Evolutionary conservation across 2,329 filamentous ascomycete species (phyloP).

Genomic region (Neonectria neomacrospora): DNA sequence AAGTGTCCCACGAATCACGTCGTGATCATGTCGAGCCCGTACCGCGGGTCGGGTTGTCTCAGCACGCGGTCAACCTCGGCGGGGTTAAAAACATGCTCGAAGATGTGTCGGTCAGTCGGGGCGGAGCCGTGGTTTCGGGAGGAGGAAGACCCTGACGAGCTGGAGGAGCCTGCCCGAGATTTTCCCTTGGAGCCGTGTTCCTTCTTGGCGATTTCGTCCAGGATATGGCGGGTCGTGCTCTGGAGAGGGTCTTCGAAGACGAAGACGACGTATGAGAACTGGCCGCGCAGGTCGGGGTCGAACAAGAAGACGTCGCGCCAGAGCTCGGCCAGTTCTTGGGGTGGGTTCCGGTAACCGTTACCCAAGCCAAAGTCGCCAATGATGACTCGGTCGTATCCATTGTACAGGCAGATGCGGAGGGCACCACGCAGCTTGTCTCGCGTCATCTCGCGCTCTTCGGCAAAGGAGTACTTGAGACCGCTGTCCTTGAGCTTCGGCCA

Average conservation of each 20-base stretch:
- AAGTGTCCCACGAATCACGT: slow-evolving; percentile 39
- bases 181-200: slow-evolving; percentile 51
- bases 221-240: slow-evolving; percentile 64
- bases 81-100: slow-evolving; percentile 62
- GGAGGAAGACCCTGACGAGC: slow-evolving; percentile 46
- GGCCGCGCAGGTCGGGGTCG: slow-evolving; percentile 70
- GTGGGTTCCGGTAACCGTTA: slow-evolving; percentile 72
- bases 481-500: slow-evolving; percentile 78
- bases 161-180: slow-evolving; percentile 45
- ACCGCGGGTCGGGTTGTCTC: slow-evolving; percentile 64
- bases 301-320: slow-evolving; percentile 74
- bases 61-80: slow-evolving; percentile 62
- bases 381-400: slow-evolving; percentile 66
- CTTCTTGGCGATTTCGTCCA: slow-evolving; percentile 67
- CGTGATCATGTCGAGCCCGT: slow-evolving; percentile 64
- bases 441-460: slow-evolving; percentile 76
- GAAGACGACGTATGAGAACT: slow-evolving; percentile 71
- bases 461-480: slow-evolving; percentile 77
- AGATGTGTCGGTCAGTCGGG: slow-evolving; percentile 63
- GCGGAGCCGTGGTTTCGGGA: slow-evolving; percentile 45
- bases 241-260: slow-evolving; percentile 69
- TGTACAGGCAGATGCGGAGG: slow-evolving; percentile 74
- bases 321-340: slow-evolving; percentile 71
- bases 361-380: slow-evolving; percentile 74
- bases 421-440: slow-evolving; percentile 77